These are phyloP conservation scores for Diutina scorzettiae DNA, from an alignment of 1,139 yeast species.

Conservation along the genomic window DNA sequence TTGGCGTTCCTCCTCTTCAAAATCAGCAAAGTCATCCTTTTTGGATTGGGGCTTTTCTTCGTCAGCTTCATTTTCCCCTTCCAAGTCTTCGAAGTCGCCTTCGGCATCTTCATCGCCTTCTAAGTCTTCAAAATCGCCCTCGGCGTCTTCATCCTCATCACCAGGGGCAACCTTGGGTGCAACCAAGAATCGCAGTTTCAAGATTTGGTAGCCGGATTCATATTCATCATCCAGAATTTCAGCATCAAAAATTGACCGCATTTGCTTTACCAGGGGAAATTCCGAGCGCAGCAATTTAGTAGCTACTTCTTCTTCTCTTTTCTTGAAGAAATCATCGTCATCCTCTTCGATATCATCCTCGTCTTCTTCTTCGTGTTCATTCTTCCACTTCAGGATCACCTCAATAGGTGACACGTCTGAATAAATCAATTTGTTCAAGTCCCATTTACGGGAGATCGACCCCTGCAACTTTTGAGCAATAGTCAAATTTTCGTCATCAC, in stretches of 20 bases:
- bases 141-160: slow-evolving; percentile 37
- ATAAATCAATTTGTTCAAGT: slow-evolving; percentile 70
- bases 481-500: slow-evolving; percentile 23
- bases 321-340: slow-evolving; percentile 44
- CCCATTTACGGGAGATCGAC: slow-evolving; percentile 47
- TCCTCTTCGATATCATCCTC: slow-evolving; percentile 30
- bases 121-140: slow-evolving; percentile 12
- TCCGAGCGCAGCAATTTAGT: slow-evolving; percentile 17
- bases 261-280: slow-evolving; percentile 37
- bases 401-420: slow-evolving; percentile 65
- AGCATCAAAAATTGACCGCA: slow-evolving; percentile 42
- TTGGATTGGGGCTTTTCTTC: slow-evolving; percentile 10
- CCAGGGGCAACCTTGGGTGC: slow-evolving; percentile 46
- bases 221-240: slow-evolving; percentile 21
- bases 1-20: slow-evolving; percentile 14
- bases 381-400: slow-evolving; percentile 65
- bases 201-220: slow-evolving; percentile 32
- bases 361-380: slow-evolving; percentile 32
- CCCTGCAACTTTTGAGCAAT: slow-evolving; percentile 35
- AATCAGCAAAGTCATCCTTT: slow-evolving; percentile 10
- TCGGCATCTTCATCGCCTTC: slow-evolving; percentile 19
- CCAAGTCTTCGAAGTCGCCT: slow-evolving; percentile 47
- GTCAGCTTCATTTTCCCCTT: slow-evolving; percentile 22
- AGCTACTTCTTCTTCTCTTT: slow-evolving; percentile 21
- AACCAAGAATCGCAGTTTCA: slow-evolving; percentile 51